Conservation (phyloP, 805 yeast species). For the Candida alai region DNA sequence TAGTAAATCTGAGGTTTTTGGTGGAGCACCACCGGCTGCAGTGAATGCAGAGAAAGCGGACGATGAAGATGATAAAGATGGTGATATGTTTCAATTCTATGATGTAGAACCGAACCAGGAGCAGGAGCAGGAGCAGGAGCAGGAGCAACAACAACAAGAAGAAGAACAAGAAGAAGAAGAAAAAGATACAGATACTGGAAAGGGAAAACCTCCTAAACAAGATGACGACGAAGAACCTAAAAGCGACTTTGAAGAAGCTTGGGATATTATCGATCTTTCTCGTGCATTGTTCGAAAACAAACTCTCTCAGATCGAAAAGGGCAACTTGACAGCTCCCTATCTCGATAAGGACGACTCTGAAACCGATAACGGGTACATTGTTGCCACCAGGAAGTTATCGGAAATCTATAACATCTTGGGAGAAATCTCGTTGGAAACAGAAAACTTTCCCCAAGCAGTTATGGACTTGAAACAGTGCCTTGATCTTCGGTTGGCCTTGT, state of each 20-base stretch:
- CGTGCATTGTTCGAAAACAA: conserved; percentile 58
- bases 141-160: conserved; percentile 21
- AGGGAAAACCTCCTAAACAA: conserved; percentile 11
- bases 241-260: conserved; percentile 79
- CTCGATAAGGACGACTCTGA: conserved; percentile 27
- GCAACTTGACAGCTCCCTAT: conserved; percentile 23
- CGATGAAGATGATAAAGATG: conserved; percentile 20
- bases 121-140: conserved; percentile 14
- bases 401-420: conserved; percentile 80
- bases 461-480: conserved; percentile 61
- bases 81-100: conserved; percentile 26
- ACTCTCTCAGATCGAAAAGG: conserved; percentile 5
- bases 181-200: conserved; percentile 21
- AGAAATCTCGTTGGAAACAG: conserved; percentile 86
- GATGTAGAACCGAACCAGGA: conserved; percentile 22
- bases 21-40: conserved; percentile 38
- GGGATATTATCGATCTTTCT: conserved; percentile 81
- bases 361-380: conserved; percentile 30
- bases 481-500: conserved; percentile 49
- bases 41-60: conserved; percentile 19
- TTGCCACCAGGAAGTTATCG: conserved; percentile 52
- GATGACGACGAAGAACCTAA: conserved; percentile 42
- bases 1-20: conserved; percentile 69
- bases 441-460: conserved; percentile 77
- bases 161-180: conserved; percentile 51